These are phyloP conservation scores for Sinapis alba DNA, from an alignment of 441 rosid genomes.

Conservation along the genomic window DNA sequence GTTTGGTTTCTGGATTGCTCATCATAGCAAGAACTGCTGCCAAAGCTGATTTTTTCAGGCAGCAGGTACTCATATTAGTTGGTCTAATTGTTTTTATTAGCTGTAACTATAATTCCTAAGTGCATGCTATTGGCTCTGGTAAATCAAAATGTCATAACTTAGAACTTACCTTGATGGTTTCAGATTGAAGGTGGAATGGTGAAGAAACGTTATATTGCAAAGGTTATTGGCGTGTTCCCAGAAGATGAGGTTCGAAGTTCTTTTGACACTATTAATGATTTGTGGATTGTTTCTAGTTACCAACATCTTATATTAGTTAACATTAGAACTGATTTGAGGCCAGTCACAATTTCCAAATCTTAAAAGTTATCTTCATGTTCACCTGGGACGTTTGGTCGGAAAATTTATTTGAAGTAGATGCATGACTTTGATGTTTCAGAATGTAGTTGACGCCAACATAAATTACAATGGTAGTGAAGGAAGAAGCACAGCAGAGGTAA, in stretches of 20 bases:
- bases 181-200: constrained; percentile 87
- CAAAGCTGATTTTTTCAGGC: constrained; percentile 82
- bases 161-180: constrained; percentile 24
- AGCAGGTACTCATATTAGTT: constrained; percentile 55
- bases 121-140: constrained; percentile 10
- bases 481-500: constrained; percentile 79
- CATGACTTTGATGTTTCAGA: constrained; percentile 49
- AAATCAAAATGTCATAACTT: neutral
- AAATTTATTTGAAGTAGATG: constrained; percentile 11
- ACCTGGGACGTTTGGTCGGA: constrained; percentile 7
- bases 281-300: neutral
- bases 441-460: constrained; percentile 62
- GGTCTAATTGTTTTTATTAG: neutral
- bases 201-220: constrained; percentile 82
- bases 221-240: constrained; percentile 77
- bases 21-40: constrained; percentile 87
- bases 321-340: neutral
- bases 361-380: neutral
- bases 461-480: constrained; percentile 77
- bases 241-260: constrained; percentile 73
- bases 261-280: neutral
- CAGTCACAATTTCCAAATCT: neutral
- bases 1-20: constrained; percentile 92
- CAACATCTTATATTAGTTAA: neutral
- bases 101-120: constrained; percentile 1